Evolutionary conservation across 2,329 filamentous ascomycete species (phyloP).

Genomic region (Calonectria crousiana): DNA sequence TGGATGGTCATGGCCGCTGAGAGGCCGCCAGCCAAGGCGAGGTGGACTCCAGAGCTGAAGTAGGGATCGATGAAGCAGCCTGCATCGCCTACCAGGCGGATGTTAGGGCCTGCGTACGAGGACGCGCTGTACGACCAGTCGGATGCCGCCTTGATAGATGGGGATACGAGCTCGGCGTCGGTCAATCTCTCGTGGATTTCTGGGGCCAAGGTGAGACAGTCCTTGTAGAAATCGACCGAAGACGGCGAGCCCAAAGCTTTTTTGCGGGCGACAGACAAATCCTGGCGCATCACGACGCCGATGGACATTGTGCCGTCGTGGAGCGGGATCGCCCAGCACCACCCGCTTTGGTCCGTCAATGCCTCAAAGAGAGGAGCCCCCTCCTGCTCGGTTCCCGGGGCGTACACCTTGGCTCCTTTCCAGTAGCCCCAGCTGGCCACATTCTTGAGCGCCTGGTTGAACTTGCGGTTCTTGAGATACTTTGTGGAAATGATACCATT

Average conservation of each 20-base stretch:
- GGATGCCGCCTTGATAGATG: slow-evolving; percentile 54
- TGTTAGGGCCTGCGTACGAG: slow-evolving; percentile 52
- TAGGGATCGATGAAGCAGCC: slow-evolving; percentile 63
- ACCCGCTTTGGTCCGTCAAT: slow-evolving; percentile 59
- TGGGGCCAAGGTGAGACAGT: slow-evolving; percentile 47
- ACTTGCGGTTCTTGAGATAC: slow-evolving; percentile 61
- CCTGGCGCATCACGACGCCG: slow-evolving; percentile 56
- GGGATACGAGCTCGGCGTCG: slow-evolving; percentile 46
- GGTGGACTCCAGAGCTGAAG: slow-evolving; percentile 61
- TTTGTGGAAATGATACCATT: slow-evolving; percentile 60
- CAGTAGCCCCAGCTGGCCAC: slow-evolving; percentile 64
- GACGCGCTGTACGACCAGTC: slow-evolving; percentile 62
- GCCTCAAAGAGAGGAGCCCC: slow-evolving; percentile 59
- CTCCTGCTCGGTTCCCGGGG: slow-evolving; percentile 47
- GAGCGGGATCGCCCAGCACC: slow-evolving; percentile 63
- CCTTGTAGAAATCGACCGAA: slow-evolving; percentile 48
- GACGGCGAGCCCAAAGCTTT: slow-evolving; percentile 22
- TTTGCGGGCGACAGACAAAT: slow-evolving; percentile 51
- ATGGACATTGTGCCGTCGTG: slow-evolving; percentile 59
- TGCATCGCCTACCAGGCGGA: slow-evolving; percentile 59
- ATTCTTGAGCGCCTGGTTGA: slow-evolving; percentile 62
- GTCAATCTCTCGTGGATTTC: slow-evolving; percentile 41
- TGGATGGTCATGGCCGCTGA: slow-evolving; percentile 59
- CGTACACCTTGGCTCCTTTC: slow-evolving; percentile 50
- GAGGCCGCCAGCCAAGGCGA: slow-evolving; percentile 56